Evolutionary conservation across 2,329 filamentous ascomycete genomes (phyloP).

Genomic region (Colletotrichum coccodes): DNA sequence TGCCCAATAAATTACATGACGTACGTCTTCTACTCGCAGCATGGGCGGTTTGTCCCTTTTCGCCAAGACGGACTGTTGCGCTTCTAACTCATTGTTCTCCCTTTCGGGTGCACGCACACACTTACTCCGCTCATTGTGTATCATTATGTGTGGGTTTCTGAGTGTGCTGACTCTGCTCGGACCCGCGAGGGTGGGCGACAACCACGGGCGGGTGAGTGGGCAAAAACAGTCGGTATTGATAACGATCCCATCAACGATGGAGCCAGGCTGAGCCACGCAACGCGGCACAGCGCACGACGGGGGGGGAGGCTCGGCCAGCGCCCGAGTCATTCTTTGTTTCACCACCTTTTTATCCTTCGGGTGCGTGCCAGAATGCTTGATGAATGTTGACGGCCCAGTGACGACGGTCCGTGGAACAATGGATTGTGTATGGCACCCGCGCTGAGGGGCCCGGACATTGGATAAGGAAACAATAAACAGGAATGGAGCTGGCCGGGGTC

Average conservation of each 20-base stretch:
- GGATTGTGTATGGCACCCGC: background rate
- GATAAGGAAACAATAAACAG: background rate
- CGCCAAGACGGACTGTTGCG: constrained; percentile 15
- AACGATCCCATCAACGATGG: background rate
- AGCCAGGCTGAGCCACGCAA: background rate
- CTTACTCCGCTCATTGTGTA: background rate
- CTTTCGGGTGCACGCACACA: background rate
- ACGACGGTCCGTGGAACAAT: background rate
- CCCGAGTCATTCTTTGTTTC: constrained; percentile 18
- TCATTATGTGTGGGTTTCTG: background rate
- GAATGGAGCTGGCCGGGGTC: background rate
- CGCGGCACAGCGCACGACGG: background rate
- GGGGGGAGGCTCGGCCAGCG: constrained; percentile 1
- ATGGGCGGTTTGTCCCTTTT: constrained; percentile 22
- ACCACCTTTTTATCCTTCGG: background rate
- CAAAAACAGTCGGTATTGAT: background rate
- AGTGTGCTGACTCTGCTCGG: background rate
- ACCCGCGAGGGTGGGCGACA: background rate
- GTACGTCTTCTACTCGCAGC: constrained; percentile 16
- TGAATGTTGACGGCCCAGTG: background rate
- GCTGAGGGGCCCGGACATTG: background rate
- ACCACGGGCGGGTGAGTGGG: background rate
- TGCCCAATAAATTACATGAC: background rate
- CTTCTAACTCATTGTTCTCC: background rate
- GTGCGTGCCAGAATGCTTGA: background rate